Evolutionary conservation across 1,284 basidiomycete species (phyloP).

Genomic region (Garcileccinum viscosum): DNA sequence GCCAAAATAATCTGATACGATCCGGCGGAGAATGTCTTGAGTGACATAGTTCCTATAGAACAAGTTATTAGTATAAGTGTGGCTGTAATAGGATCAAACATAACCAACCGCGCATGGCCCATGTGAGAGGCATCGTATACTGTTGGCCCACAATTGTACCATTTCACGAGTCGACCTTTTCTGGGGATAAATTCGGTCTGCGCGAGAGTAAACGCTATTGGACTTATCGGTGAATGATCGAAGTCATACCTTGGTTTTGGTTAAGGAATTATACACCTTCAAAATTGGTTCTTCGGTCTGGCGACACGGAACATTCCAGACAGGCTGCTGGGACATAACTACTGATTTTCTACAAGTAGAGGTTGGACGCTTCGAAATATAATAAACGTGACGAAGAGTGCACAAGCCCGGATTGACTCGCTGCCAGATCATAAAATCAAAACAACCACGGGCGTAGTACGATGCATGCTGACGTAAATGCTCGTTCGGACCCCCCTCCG

Average conservation of each 20-base stretch:
- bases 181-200: conserved; percentile 81
- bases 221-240: conserved; percentile 19
- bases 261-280: conserved; percentile 94
- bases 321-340: conserved; percentile 54
- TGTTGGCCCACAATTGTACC: conserved; percentile 99
- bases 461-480: conserved; percentile 34
- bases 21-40: conserved; percentile 93
- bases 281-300: conserved; percentile 67
- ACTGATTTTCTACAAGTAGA: conserved; percentile 8
- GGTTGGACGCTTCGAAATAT: neutral
- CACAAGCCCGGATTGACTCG: conserved; percentile 27
- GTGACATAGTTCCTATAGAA: conserved; percentile 91
- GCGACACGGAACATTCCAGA: conserved; percentile 61
- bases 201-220: conserved; percentile 3
- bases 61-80: conserved; percentile 18
- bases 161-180: conserved; percentile 88
- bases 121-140: conserved; percentile 99
- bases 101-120: conserved; percentile 91
- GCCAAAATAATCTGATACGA: conserved; percentile 95
- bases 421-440: conserved; percentile 28
- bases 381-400: conserved; percentile 12
- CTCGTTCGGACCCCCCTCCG: neutral
- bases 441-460: conserved; percentile 2
- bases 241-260: conserved; percentile 80
- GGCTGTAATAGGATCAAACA: conserved; percentile 15